Evolutionary conservation across 192 early-diverging fungal species (phyloP).

Genomic region (Pilobolus umbonatus): DNA sequence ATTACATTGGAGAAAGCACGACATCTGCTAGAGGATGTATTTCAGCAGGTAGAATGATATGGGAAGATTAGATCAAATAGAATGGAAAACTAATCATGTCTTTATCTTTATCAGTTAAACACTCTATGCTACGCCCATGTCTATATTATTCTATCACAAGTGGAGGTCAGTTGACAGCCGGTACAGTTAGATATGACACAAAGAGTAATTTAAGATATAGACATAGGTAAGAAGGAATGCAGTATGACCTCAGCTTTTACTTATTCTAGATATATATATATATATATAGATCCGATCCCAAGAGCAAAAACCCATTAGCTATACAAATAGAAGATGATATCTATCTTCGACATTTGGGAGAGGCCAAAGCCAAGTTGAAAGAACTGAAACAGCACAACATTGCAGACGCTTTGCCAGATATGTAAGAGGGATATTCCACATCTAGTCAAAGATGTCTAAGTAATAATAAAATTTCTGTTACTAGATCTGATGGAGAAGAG

Average conservation of each 20-base stretch:
- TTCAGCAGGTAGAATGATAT: too few species aligned
- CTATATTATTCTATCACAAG: constrained; percentile 20
- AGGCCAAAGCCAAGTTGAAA: constrained; percentile 1
- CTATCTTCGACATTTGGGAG: background rate
- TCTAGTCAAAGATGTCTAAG: background rate
- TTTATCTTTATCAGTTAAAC: constrained; percentile 7
- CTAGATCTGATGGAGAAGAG: background rate
- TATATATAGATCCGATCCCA: background rate
- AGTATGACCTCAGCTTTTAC: too few species aligned
- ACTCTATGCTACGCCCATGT: constrained; percentile 1
- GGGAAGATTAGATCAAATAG: too few species aligned
- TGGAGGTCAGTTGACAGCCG: constrained; percentile 18
- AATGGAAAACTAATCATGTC: too few species aligned
- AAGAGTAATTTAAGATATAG: background rate
- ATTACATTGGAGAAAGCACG: constrained; percentile 11
- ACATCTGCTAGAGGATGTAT: constrained; percentile 8
- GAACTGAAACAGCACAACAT: background rate
- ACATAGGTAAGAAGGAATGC: too few species aligned
- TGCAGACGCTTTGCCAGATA: too few species aligned
- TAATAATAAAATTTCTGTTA: background rate
- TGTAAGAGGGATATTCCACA: background rate
- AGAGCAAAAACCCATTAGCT: background rate
- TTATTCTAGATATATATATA: too few species aligned
- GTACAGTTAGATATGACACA: constrained; percentile 10
- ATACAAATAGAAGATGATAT: constrained; percentile 16